phyloP scores from a whole-genome alignment of 306 rosid species.

The Rubus idaeus region DNA sequence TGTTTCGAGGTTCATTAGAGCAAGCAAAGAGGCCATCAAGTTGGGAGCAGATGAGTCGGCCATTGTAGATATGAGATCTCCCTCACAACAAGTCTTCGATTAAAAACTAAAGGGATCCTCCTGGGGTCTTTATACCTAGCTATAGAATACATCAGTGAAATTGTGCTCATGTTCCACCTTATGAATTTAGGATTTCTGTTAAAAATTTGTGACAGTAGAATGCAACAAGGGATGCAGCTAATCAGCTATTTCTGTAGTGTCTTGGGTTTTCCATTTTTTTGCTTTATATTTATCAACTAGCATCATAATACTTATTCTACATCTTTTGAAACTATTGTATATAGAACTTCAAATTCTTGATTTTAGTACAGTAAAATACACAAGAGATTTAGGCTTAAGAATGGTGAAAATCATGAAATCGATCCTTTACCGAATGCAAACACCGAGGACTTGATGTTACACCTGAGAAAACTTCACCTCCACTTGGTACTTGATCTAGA shows the following conservation, averaged over 20 bases:
- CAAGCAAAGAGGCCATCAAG: conserved; percentile 91
- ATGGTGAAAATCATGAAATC: no score
- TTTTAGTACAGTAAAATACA: no score
- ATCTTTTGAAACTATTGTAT: no score
- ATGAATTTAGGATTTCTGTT: conserved; percentile 19
- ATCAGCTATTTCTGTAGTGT: background rate
- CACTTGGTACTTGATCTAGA: no score
- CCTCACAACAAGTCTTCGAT: conserved; percentile 78
- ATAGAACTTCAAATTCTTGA: no score
- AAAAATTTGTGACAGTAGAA: background rate
- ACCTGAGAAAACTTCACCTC: no score
- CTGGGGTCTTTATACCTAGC: background rate
- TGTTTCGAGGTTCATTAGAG: conserved; percentile 86
- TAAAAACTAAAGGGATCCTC: conserved; percentile 1
- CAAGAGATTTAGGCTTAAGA: no score
- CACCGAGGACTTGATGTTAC: no score
- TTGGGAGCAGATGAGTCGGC: conserved; percentile 89
- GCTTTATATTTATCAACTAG: background rate
- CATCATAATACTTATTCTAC: no score
- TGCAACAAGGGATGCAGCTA: background rate
- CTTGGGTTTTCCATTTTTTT: background rate
- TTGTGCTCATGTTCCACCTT: background rate
- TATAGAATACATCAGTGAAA: conserved; percentile 4
- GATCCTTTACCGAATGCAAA: no score
- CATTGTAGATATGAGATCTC: conserved; percentile 98